Evolutionary conservation across 169 alveolate genomes (phyloP).

Genomic region (Plasmodium coatneyi): DNA sequence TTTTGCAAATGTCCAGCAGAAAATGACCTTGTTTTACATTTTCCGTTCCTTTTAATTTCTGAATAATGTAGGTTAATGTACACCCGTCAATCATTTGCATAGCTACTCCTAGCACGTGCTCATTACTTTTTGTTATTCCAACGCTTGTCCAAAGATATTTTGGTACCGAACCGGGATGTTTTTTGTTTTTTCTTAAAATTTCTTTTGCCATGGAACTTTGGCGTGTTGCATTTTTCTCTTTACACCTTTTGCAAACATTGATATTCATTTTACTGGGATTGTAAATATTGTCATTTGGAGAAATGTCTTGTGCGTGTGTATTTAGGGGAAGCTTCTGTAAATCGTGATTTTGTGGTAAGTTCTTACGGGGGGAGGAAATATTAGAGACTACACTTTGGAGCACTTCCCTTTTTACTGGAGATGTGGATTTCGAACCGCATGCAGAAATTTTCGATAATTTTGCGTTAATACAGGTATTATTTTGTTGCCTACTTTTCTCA

Average conservation of each 20-base stretch:
- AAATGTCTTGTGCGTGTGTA: background rate
- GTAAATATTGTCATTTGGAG: slow-evolving; percentile 5
- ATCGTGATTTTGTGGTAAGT: background rate
- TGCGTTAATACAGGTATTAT: background rate
- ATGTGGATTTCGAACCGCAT: background rate
- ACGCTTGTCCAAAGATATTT: slow-evolving; percentile 79
- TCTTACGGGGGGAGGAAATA: background rate
- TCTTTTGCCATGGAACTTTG: slow-evolving; percentile 37
- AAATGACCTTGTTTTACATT: slow-evolving; percentile 66
- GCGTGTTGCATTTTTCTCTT: slow-evolving; percentile 7
- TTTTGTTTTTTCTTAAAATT: slow-evolving; percentile 9
- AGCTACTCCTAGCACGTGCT: slow-evolving; percentile 78
- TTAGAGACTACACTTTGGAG: background rate
- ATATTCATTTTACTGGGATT: slow-evolving; percentile 19
- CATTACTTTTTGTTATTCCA: slow-evolving; percentile 68
- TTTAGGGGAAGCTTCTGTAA: background rate
- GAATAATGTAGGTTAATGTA: slow-evolving; percentile 78
- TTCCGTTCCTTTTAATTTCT: slow-evolving; percentile 73
- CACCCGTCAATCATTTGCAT: slow-evolving; percentile 84
- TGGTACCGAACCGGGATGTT: slow-evolving; percentile 67
- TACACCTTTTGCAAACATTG: slow-evolving; percentile 24
- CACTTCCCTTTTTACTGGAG: background rate
- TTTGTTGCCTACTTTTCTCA: slow-evolving; percentile 15
- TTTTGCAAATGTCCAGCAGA: slow-evolving; percentile 76
- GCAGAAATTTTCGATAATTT: background rate